phyloP scores from a whole-genome alignment of 164 flowering plant genomes.

The grape (Vitis vinifera) region DNA sequence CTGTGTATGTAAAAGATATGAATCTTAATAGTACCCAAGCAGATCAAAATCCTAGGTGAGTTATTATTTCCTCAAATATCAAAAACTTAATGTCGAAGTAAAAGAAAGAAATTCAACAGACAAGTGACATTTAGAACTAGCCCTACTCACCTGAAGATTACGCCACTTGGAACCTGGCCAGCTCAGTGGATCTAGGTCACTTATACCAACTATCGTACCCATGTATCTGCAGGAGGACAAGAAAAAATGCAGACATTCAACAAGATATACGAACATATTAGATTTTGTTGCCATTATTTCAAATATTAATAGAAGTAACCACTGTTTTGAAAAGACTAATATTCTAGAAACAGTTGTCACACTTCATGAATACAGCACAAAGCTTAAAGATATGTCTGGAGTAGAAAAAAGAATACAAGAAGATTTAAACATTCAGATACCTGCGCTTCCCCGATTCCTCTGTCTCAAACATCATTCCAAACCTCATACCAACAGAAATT shows the following conservation, averaged over 20 bases:
- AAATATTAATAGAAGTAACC: too few species aligned
- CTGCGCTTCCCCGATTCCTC: constrained; percentile 97
- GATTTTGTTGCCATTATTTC: too few species aligned
- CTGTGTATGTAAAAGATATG: constrained; percentile 33
- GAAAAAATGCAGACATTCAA: background rate
- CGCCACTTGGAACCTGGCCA: constrained; percentile 99
- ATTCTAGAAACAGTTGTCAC: too few species aligned
- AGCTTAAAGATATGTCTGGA: background rate
- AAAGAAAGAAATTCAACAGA: background rate
- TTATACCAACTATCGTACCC: constrained; percentile 85
- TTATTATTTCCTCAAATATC: background rate
- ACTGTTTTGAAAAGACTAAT: too few species aligned
- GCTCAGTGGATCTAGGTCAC: constrained; percentile 85
- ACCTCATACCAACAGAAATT: constrained; percentile 90
- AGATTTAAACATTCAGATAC: constrained; percentile 32
- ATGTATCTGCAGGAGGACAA: constrained; percentile 64
- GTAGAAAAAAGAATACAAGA: background rate
- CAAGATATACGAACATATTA: too few species aligned
- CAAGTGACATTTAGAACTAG: background rate
- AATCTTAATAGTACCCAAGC: background rate
- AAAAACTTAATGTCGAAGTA: background rate
- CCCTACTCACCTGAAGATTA: constrained; percentile 77
- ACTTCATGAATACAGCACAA: background rate
- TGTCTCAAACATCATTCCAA: constrained; percentile 99
- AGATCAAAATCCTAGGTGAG: background rate